These are phyloP conservation scores for Aspergillus udagawae DNA, from an alignment of 2,329 filamentous ascomycete genomes.

Conservation along the genomic window DNA sequence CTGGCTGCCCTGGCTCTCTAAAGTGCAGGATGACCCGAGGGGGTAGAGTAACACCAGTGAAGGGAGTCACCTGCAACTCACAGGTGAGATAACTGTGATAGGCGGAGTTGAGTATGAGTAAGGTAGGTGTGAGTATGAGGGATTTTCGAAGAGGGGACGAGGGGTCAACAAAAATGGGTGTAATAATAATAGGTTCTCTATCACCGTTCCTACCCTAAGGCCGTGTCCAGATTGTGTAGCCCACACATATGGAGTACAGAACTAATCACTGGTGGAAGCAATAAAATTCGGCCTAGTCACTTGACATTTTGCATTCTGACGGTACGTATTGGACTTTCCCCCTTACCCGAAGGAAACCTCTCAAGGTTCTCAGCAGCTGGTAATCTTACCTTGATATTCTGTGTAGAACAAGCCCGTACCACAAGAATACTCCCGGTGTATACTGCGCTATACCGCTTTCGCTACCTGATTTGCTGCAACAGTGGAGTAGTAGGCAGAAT, in stretches of 20 bases:
- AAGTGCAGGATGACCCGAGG: neutral
- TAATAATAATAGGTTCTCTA: neutral
- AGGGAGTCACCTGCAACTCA: neutral
- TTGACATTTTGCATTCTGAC: neutral
- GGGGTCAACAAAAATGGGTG: slow-evolving; percentile 9
- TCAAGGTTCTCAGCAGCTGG: neutral
- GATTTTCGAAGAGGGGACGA: slow-evolving; percentile 17
- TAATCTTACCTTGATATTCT: neutral
- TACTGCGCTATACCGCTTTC: neutral
- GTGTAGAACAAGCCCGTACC: neutral
- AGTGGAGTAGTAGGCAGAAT: neutral
- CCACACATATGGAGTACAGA: neutral
- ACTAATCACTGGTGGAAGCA: neutral
- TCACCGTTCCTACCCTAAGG: neutral
- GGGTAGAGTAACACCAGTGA: slow-evolving; percentile 2
- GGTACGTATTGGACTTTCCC: neutral
- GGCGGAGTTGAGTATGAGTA: neutral
- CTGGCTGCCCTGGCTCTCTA: neutral
- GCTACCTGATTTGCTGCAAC: neutral
- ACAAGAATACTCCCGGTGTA: neutral
- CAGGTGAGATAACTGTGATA: slow-evolving; percentile 4
- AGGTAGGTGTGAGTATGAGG: slow-evolving; percentile 15
- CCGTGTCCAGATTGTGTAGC: too few relatives aligned
- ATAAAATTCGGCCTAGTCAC: neutral
- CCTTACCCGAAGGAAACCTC: too few relatives aligned